Conservation (phyloP, 2,329 filamentous ascomycete species). For the Fusarium ramigenum region DNA sequence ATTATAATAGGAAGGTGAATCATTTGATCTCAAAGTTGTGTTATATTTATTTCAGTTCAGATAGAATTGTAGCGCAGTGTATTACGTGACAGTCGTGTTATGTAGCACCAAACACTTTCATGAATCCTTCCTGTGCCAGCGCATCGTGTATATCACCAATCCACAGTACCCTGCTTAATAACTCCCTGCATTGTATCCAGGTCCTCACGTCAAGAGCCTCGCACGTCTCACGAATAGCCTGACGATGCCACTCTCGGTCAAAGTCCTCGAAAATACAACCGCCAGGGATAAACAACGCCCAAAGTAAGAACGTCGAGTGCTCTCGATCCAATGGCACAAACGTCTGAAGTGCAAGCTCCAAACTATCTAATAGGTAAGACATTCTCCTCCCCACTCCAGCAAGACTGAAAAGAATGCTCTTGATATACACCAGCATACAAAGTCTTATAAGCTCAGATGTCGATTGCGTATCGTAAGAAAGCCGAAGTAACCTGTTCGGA, state of each 20-base stretch:
- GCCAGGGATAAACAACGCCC: rapidly evolving
- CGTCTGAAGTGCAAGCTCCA: rapidly evolving
- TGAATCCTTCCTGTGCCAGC: rapidly evolving
- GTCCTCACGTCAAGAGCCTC: rapidly evolving
- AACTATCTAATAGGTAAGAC: rapidly evolving
- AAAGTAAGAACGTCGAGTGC: not conserved
- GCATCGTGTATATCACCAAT: rapidly evolving
- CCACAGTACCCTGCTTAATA: rapidly evolving
- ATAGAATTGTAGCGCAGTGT: no score
- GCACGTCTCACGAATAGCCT: rapidly evolving
- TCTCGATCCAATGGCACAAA: rapidly evolving
- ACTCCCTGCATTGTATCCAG: rapidly evolving
- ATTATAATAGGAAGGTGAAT: no score
- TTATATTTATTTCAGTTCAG: no score
- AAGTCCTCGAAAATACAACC: not conserved
- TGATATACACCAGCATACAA: not conserved
- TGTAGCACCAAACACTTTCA: rapidly evolving
- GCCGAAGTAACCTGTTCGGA: not conserved
- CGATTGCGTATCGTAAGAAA: not conserved
- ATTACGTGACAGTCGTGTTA: no score
- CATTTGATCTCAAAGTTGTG: rapidly evolving
- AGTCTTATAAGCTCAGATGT: not conserved
- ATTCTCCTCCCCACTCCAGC: not conserved
- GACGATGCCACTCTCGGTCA: not conserved
- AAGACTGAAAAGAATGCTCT: not conserved